Conservation (phyloP, 1,139 yeast species). For the Debaryomyces sp. region DNA sequence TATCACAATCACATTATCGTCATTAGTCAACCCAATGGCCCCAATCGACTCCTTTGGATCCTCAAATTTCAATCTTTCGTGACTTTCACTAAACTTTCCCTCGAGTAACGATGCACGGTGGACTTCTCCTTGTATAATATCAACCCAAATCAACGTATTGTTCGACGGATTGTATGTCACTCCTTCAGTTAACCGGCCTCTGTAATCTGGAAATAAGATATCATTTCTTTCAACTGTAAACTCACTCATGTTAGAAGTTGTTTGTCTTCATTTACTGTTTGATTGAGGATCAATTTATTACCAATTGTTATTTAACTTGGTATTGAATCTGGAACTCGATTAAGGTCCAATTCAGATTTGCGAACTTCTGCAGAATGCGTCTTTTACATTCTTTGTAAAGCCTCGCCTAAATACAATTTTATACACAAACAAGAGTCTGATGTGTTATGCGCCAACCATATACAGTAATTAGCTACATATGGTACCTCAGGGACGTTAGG, state of each 20-base stretch:
- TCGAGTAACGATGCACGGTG: constrained; percentile 44
- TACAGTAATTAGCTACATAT: neutral
- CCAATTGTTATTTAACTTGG: neutral
- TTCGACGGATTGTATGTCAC: constrained; percentile 61
- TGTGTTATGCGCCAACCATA: neutral
- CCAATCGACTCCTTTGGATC: constrained; percentile 53
- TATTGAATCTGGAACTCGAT: neutral
- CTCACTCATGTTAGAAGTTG: neutral
- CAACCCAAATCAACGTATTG: constrained; percentile 68
- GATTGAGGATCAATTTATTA: neutral
- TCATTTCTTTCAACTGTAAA: neutral
- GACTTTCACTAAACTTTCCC: constrained; percentile 25
- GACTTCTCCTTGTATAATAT: constrained; percentile 60
- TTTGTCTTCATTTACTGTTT: neutral
- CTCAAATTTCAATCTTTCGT: constrained; percentile 43
- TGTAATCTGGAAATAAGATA: constrained; percentile 43
- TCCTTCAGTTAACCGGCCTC: constrained; percentile 68
- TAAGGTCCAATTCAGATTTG: neutral
- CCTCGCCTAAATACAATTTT: neutral
- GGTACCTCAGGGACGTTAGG: too few species aligned
- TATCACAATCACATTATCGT: constrained; percentile 45
- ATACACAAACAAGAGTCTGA: neutral
- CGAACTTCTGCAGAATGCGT: neutral
- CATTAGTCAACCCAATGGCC: constrained; percentile 59
- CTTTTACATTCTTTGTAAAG: neutral